phyloP scores from a whole-genome alignment of 2,329 filamentous ascomycete species.

The Xylaria sp. region DNA sequence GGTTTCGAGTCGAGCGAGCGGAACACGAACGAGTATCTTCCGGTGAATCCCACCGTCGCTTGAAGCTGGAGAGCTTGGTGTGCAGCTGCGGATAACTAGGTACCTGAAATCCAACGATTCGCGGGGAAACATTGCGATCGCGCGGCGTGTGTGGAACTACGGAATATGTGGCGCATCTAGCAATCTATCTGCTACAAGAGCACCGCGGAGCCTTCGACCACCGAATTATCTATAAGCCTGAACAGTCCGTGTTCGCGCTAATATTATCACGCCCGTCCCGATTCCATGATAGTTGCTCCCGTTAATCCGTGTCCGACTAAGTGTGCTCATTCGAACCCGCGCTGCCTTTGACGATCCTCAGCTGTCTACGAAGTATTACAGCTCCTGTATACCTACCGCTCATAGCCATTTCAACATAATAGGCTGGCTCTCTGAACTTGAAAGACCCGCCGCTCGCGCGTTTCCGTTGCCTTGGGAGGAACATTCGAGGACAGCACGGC shows the following conservation, averaged over 20 bases:
- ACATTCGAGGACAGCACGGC: slow-evolving; percentile 16
- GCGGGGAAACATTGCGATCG: neutral
- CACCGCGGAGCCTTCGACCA: neutral
- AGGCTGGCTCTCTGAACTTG: neutral
- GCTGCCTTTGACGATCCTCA: neutral
- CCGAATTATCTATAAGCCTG: neutral
- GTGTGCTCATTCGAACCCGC: no score
- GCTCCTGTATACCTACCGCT: neutral
- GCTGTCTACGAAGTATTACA: neutral
- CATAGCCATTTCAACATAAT: neutral
- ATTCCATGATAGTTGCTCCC: neutral
- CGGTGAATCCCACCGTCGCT: neutral
- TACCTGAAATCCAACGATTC: neutral
- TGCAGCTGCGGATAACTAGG: neutral
- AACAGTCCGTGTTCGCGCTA: neutral
- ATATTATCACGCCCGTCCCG: neutral
- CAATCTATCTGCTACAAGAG: neutral
- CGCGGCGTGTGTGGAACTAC: neutral
- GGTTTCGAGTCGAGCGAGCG: neutral
- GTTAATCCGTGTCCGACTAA: no score
- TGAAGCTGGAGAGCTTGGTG: neutral
- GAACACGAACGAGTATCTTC: neutral
- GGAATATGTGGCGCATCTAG: neutral
- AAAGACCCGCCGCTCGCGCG: neutral
- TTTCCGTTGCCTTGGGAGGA: neutral